These are phyloP conservation scores for Nitzschia sp. DNA, from an alignment of 108 stramenopile species.

Conservation along the genomic window DNA sequence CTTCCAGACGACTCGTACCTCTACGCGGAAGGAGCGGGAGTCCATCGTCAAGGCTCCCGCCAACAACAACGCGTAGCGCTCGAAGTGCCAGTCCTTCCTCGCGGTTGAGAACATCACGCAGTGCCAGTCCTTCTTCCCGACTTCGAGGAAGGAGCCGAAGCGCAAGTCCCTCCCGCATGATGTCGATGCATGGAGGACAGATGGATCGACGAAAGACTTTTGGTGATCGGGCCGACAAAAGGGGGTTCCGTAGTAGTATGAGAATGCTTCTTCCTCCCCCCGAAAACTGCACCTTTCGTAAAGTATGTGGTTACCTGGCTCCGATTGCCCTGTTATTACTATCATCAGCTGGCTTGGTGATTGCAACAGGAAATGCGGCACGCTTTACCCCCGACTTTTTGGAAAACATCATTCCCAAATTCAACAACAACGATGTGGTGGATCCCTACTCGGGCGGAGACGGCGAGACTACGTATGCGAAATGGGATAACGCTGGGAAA, in stretches of 20 bases:
- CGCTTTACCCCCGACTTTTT: conserved; percentile 11
- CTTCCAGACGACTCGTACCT: neutral
- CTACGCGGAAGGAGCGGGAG: neutral
- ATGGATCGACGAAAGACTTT: too few relatives aligned
- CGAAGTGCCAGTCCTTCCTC: conserved; percentile 8
- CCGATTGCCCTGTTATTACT: conserved; percentile 29
- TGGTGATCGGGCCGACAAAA: too few relatives aligned
- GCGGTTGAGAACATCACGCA: neutral
- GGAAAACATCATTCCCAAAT: conserved; percentile 30
- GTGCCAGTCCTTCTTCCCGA: conserved; percentile 3
- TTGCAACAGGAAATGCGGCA: conserved; percentile 43
- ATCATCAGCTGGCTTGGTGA: conserved; percentile 20
- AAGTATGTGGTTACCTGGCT: conserved; percentile 22
- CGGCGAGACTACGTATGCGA: neutral
- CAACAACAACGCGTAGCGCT: neutral
- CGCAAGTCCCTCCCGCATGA: neutral
- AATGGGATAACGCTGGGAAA: conserved; percentile 43
- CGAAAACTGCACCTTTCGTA: conserved; percentile 4
- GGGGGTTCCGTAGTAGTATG: too few relatives aligned
- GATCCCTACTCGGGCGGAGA: conserved; percentile 34
- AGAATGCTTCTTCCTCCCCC: too few relatives aligned
- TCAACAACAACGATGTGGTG: conserved; percentile 30
- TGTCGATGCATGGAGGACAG: too few relatives aligned
- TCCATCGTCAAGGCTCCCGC: too few relatives aligned
- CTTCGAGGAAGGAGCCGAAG: too few relatives aligned